Conservation (phyloP, 2,329 filamentous ascomycete genomes). For the Xylaria sp. region DNA sequence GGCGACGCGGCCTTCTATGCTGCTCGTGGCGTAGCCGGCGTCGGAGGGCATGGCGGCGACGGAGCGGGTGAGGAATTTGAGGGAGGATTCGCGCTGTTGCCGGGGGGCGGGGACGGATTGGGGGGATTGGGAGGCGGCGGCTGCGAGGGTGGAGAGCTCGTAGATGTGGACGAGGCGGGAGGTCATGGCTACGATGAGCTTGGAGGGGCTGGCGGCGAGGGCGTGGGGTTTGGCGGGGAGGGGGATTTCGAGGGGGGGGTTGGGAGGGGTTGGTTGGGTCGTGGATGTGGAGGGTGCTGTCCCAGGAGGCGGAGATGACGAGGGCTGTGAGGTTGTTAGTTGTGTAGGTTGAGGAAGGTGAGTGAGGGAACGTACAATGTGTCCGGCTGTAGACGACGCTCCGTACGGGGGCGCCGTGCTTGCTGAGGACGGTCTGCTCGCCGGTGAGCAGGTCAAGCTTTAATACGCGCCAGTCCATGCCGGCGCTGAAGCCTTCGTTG, state of each 20-base stretch:
- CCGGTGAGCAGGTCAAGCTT: slow-evolving; percentile 67
- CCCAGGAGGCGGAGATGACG: slow-evolving; percentile 89
- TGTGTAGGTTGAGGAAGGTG: neutral
- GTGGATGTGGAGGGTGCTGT: slow-evolving; percentile 83
- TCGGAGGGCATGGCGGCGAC: slow-evolving; percentile 97
- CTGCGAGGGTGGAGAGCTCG: slow-evolving; percentile 65
- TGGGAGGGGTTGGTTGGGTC: slow-evolving; percentile 50
- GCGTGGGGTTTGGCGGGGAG: slow-evolving; percentile 88
- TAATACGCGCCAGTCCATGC: slow-evolving; percentile 81
- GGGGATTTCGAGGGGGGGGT: slow-evolving; percentile 57
- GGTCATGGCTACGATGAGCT: slow-evolving; percentile 93
- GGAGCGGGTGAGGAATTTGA: slow-evolving; percentile 93
- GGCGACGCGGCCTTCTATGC: slow-evolving; percentile 90
- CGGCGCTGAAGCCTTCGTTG: slow-evolving; percentile 77
- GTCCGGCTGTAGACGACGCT: slow-evolving; percentile 75
- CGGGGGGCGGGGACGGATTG: slow-evolving; percentile 58
- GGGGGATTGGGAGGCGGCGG: slow-evolving; percentile 48
- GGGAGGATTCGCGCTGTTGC: slow-evolving; percentile 87
- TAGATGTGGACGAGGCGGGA: slow-evolving; percentile 92
- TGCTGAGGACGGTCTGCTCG: slow-evolving; percentile 68
- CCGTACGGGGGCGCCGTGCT: slow-evolving; percentile 74
- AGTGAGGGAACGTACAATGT: slow-evolving; percentile 47
- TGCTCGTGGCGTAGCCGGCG: slow-evolving; percentile 83
- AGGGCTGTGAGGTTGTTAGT: slow-evolving; percentile 45
- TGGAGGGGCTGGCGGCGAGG: slow-evolving; percentile 68